Conservation (phyloP, 139 green algal species). For the Tetradesmus obliquus region DNA sequence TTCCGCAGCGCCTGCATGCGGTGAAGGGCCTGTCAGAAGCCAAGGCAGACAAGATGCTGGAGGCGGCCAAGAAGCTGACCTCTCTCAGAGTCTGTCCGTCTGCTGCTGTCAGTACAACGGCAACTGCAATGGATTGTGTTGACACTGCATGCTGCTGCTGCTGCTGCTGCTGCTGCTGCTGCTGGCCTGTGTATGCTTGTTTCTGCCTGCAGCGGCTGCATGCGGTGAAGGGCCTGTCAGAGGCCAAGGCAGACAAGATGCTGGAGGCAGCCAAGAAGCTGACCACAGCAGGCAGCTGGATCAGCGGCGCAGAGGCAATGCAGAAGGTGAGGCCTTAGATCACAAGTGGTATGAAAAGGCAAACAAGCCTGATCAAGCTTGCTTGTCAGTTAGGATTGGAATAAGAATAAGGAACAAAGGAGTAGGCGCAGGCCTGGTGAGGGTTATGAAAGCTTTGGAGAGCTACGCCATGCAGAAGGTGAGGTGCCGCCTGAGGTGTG, state of each 20-base stretch:
- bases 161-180: too few relatives aligned
- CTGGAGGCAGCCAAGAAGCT: conserved; percentile 78
- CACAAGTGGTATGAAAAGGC: too few relatives aligned
- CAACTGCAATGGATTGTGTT: neutral
- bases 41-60: conserved; percentile 96
- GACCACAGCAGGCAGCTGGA: conserved; percentile 43
- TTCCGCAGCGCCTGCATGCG: neutral
- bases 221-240: conserved; percentile 92
- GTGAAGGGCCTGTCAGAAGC: conserved; percentile 42
- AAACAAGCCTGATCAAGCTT: too few relatives aligned
- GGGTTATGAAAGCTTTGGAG: too few relatives aligned
- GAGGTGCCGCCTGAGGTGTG: too few relatives aligned
- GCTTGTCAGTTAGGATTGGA: too few relatives aligned
- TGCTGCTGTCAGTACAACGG: too few relatives aligned
- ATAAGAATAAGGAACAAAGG: too few relatives aligned
- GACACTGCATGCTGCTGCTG: neutral
- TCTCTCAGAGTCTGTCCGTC: too few relatives aligned
- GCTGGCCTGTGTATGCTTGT: neutral
- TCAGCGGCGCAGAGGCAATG: conserved; percentile 48
- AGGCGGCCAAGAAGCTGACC: conserved; percentile 71
- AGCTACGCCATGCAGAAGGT: too few relatives aligned
- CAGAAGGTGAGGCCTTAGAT: conserved; percentile 29
- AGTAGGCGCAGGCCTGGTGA: too few relatives aligned
- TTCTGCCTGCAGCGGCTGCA: conserved; percentile 71
- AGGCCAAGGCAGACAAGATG: conserved; percentile 97